Evolutionary conservation across 768 basidiomycete species (phyloP), one percentile per base, ranked within the genome.

Genomic region (Gelatoporia subvermispora): DNA sequence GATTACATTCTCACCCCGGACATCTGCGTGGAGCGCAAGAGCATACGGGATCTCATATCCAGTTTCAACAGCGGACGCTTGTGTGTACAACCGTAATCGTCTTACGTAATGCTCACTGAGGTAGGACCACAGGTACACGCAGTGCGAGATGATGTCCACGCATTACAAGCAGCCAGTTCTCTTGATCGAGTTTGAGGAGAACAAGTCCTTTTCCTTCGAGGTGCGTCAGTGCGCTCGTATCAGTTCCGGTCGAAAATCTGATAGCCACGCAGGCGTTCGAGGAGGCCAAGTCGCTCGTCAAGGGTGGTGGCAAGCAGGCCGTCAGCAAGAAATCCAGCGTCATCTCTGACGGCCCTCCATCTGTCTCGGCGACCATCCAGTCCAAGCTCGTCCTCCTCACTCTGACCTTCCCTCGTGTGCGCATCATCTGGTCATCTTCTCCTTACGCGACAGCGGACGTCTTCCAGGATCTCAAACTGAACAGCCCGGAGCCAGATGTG

Each of bases 391-490:
- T 90, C 23, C 76, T 98, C 15, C 79, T 99, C 5, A 85, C 87
- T 0, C 78, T 98, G 22, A 75, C 88, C 7, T 98, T 98, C 63
- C 96, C 94, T 0, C 85, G 90, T 13, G 71, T 99, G 2, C 84
- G 92, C 38, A 88, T 97, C 60, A 89, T 99, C 63, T 98, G 96
- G 96, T 93, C 93, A 0, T 93, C 93, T 1, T 97, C 94, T 1
- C 91, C 96, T 0, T 90, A 93, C 60, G 87, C 88, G 17, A 93
- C 92, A 0, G 78, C 91, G 0, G 86, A 93, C 49, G 93, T 98
- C 48, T 94, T 98, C 73, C 81, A 79, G 41, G 96, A 97, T 60
- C 82, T 99, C 28, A 99, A 99, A 60, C 52, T 68, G 25, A 83
- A 85, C 57, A 78, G 79, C 40, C 68, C 79, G 0, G 92, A 99